Evolutionary conservation across 331 rosid species (phyloP).

Genomic region (Acacia concinna): DNA sequence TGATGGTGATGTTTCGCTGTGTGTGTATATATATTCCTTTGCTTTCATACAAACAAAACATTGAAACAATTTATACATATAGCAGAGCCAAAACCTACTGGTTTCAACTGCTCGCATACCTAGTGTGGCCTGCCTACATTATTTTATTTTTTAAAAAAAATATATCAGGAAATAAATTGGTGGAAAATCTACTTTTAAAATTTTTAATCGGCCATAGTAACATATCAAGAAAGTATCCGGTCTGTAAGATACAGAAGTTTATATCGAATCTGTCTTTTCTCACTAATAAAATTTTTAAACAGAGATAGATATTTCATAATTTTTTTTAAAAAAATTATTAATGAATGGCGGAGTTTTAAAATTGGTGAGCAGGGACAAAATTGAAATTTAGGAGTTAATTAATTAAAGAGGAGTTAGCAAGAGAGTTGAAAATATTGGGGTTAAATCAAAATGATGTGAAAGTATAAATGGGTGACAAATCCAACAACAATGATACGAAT

Average conservation of each 20-base stretch:
- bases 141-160: too few relatives aligned
- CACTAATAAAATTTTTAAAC: background rate
- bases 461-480: background rate
- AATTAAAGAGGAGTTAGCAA: background rate
- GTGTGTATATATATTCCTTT: constrained; percentile 37
- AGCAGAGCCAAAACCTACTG: constrained; percentile 18
- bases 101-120: background rate
- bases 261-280: too few relatives aligned
- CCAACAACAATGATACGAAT: constrained; percentile 7
- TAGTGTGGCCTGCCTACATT: too few relatives aligned
- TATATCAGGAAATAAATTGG: too few relatives aligned
- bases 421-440: background rate
- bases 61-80: constrained; percentile 25
- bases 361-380: too few relatives aligned
- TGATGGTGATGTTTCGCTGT: constrained; percentile 52
- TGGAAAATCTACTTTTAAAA: too few relatives aligned
- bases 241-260: too few relatives aligned
- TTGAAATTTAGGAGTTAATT: background rate
- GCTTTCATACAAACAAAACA: constrained; percentile 34
- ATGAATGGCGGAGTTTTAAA: too few relatives aligned
- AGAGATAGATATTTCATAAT: too few relatives aligned
- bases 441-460: background rate
- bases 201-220: too few relatives aligned
- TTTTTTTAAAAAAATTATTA: too few relatives aligned
- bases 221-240: too few relatives aligned